Conservation (phyloP, 139 green algal genomes). For the Picochlorum costavermella region DNA sequence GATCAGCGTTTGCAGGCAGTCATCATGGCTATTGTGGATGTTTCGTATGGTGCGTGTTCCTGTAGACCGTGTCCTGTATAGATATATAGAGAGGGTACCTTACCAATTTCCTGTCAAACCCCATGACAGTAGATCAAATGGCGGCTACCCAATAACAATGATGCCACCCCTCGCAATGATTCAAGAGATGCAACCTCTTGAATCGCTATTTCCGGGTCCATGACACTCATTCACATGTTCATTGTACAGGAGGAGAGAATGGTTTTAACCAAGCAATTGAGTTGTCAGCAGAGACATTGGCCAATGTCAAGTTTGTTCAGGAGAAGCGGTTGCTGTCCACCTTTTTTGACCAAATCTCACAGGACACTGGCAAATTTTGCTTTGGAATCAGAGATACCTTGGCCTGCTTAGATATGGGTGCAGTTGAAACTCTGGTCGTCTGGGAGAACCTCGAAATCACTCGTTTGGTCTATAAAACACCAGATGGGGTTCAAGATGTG, state of each 20-base stretch:
- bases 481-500: constrained; percentile 47
- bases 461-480: constrained; percentile 73
- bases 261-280: constrained; percentile 99
- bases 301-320: constrained; percentile 99
- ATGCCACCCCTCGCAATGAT: background rate
- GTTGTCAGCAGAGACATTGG: constrained; percentile 86
- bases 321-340: constrained; percentile 75
- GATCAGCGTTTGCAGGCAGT: constrained; percentile 81
- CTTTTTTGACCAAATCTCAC: constrained; percentile 98
- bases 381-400: constrained; percentile 94
- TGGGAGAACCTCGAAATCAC: constrained; percentile 86
- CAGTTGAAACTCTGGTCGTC: constrained; percentile 96
- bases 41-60: constrained; percentile 81
- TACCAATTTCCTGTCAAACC: constrained; percentile 61
- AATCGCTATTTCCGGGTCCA: constrained; percentile 2
- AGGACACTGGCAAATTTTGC: constrained; percentile 91
- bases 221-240: background rate
- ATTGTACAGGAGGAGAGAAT: constrained; percentile 81
- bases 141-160: constrained; percentile 38
- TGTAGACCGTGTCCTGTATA: background rate
- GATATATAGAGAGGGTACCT: constrained; percentile 25
- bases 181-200: background rate
- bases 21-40: constrained; percentile 91
- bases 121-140: constrained; percentile 63
- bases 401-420: constrained; percentile 96